These are phyloP conservation scores for Pichia occidentalis DNA, from an alignment of 805 yeast genomes.

Conservation along the genomic window DNA sequence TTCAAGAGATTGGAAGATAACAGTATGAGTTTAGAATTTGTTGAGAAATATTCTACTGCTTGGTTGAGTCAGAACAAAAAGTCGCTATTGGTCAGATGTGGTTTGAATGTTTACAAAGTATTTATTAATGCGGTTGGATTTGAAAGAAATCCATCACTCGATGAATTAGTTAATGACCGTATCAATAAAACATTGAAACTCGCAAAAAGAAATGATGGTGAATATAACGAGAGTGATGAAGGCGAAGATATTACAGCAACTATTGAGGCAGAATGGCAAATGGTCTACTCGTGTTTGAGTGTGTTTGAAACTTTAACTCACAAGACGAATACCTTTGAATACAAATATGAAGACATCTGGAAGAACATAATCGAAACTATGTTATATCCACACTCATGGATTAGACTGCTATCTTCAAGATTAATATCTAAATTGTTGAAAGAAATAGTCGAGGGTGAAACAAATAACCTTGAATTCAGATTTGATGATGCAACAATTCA, in stretches of 20 bases:
- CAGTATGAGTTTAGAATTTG: constrained; percentile 23
- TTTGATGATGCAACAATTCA: constrained; percentile 44
- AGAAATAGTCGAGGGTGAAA: constrained; percentile 17
- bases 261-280: constrained; percentile 55
- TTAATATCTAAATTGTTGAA: constrained; percentile 48
- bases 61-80: constrained; percentile 62
- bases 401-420: constrained; percentile 60
- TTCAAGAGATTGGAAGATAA: constrained; percentile 40
- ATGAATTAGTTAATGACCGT: constrained; percentile 25
- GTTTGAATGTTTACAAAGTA: constrained; percentile 65
- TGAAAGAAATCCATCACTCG: constrained; percentile 25
- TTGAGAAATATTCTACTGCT: constrained; percentile 40
- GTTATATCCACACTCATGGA: constrained; percentile 89
- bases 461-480: constrained; percentile 26
- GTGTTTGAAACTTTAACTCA: constrained; percentile 27
- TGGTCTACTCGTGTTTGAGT: constrained; percentile 59
- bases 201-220: constrained; percentile 33
- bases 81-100: constrained; percentile 55
- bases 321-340: constrained; percentile 31
- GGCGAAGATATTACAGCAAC: constrained; percentile 27
- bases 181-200: constrained; percentile 17
- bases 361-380: constrained; percentile 43
- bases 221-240: constrained; percentile 23
- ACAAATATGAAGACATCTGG: constrained; percentile 47
- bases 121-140: constrained; percentile 44